These are phyloP conservation scores for Silybum marianum DNA, from an alignment of 129 eudicot genomes.

Conservation along the genomic window DNA sequence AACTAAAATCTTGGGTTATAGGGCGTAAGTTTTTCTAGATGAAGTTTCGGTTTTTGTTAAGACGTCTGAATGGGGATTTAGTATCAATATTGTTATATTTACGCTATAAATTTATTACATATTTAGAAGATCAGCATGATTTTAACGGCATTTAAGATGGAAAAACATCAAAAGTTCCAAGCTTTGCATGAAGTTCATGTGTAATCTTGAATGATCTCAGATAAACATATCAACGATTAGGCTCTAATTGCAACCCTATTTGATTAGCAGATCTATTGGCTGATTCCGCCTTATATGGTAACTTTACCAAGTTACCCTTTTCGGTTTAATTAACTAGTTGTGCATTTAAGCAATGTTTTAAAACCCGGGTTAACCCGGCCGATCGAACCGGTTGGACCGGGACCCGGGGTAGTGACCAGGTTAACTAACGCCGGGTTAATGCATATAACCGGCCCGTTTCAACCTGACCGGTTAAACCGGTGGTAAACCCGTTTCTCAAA, in stretches of 20 bases:
- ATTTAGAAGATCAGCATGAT: neutral
- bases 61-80: neutral
- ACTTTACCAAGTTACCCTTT: constrained; percentile 12
- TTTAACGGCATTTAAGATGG: neutral
- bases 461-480: too few relatives aligned
- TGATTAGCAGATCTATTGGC: neutral
- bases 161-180: neutral
- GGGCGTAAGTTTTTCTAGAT: neutral
- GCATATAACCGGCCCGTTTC: too few relatives aligned
- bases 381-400: too few relatives aligned
- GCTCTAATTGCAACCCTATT: neutral
- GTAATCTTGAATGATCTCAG: neutral
- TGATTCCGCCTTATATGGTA: neutral
- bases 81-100: neutral
- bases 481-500: too few relatives aligned
- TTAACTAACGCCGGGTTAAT: too few relatives aligned
- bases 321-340: neutral
- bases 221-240: neutral
- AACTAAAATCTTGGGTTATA: too few relatives aligned
- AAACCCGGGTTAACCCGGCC: too few relatives aligned
- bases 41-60: neutral
- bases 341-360: neutral
- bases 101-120: neutral
- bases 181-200: neutral
- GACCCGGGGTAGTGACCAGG: too few relatives aligned